Conservation (phyloP, 306 rosid species). For the Sesbania bispinosa region DNA sequence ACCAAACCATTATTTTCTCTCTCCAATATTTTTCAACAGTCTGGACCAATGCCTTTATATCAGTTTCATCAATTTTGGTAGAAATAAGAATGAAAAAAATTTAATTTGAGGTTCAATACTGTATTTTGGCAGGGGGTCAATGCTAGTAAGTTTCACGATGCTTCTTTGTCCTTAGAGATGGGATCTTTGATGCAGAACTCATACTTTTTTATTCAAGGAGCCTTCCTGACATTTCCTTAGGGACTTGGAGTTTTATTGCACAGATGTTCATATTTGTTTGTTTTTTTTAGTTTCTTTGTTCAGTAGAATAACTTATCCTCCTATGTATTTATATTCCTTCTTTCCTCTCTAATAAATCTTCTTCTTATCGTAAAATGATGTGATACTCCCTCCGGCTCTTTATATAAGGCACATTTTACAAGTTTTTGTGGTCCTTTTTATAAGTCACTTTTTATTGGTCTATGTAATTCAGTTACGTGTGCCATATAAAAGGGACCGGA, state of each 20-base stretch:
- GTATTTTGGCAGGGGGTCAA: not conserved
- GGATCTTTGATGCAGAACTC: not conserved
- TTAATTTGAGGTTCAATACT: not conserved
- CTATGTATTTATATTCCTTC: not conserved
- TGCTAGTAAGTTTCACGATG: not conserved
- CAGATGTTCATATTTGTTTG: not conserved
- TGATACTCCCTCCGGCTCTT: too few species aligned
- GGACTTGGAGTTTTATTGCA: not conserved
- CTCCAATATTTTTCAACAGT: not conserved
- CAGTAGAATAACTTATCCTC: not conserved
- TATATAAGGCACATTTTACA: too few species aligned
- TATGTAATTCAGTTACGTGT: too few species aligned
- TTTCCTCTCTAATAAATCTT: not conserved
- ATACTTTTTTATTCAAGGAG: not conserved
- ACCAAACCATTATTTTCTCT: not conserved
- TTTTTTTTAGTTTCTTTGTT: not conserved
- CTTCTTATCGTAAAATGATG: not conserved
- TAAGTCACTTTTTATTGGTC: too few species aligned
- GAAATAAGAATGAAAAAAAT: not conserved
- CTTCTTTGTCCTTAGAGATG: constrained; percentile 1
- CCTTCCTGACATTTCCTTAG: not conserved
- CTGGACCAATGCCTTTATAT: not conserved
- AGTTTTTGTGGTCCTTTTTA: too few species aligned
- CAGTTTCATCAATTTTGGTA: not conserved
- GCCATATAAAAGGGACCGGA: too few species aligned